Evolutionary conservation across 352 stramenopile species (phyloP).

Genomic region (Salisapilia sapeloensis): DNA sequence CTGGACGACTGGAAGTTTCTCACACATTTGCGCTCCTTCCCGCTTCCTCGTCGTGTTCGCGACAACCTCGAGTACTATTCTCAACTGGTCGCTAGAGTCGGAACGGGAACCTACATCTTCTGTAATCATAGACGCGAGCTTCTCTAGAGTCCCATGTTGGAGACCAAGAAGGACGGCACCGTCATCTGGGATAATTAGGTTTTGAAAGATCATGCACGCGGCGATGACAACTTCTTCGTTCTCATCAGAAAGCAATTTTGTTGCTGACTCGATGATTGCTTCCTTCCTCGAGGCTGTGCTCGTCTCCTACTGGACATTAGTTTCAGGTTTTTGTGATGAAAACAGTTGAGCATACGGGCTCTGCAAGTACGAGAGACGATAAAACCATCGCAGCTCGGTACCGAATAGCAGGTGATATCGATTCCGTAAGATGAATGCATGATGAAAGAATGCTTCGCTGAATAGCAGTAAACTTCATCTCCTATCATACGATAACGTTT

Average conservation of each 20-base stretch:
- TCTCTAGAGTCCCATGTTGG: slow-evolving; percentile 16
- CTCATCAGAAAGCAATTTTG: slow-evolving; percentile 15
- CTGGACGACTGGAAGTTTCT: slow-evolving; percentile 20
- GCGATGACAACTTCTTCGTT: slow-evolving; percentile 27
- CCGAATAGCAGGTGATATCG: slow-evolving; percentile 17
- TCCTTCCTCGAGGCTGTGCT: slow-evolving; percentile 29
- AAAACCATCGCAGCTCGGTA: slow-evolving; percentile 22
- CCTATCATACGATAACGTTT: slow-evolving; percentile 2
- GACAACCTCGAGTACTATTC: slow-evolving; percentile 17
- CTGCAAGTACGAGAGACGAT: slow-evolving; percentile 31
- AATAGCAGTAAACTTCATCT: slow-evolving; percentile 32
- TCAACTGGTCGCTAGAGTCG: slow-evolving; percentile 2
- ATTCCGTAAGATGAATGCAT: slow-evolving; percentile 28
- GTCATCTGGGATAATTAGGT: slow-evolving; percentile 41
- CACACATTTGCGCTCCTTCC: slow-evolving; percentile 21
- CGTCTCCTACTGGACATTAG: slow-evolving; percentile 6
- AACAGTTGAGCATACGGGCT: slow-evolving; percentile 18
- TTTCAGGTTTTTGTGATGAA: background rate
- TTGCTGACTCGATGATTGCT: slow-evolving; percentile 27
- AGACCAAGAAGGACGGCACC: slow-evolving; percentile 20
- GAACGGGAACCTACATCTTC: slow-evolving; percentile 11
- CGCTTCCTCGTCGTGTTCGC: slow-evolving; percentile 39
- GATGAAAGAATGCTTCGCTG: slow-evolving; percentile 30
- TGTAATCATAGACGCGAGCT: slow-evolving; percentile 29
- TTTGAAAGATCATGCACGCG: slow-evolving; percentile 28